A percentile compares a stretch with the other conserved stretches of the same genome.
Evolutionary conservation across 352 stramenopile species (phyloP).

Genomic region (Globisporangium polare): DNA sequence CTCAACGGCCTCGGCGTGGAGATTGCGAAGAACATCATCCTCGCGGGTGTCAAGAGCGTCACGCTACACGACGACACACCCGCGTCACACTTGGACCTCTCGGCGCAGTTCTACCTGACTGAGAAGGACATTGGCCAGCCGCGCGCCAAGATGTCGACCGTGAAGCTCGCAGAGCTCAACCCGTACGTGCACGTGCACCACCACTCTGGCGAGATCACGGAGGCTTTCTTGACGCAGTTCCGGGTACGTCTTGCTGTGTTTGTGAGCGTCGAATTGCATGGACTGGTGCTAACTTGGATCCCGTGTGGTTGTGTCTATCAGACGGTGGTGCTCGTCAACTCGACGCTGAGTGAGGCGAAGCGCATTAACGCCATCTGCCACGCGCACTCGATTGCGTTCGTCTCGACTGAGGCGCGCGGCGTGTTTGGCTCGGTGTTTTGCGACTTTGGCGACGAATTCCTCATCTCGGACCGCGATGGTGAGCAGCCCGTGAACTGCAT

Average conservation of each 20-base stretch:
- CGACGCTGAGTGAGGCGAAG: constrained; percentile 58
- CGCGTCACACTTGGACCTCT: constrained; percentile 85
- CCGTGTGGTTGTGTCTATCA: not conserved
- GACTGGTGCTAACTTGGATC: too few relatives aligned
- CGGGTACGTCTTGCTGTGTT: constrained; percentile 44
- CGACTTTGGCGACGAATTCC: constrained; percentile 96
- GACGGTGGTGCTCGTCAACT: constrained; percentile 82
- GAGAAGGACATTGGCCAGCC: constrained; percentile 83
- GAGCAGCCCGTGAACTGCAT: constrained; percentile 92
- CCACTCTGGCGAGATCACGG: constrained; percentile 62
- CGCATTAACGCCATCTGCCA: constrained; percentile 86
- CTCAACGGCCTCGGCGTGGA: constrained; percentile 95
- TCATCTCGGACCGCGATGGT: constrained; percentile 93
- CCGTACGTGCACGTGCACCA: constrained; percentile 91
- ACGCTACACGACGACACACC: constrained; percentile 92
- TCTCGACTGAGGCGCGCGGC: constrained; percentile 89
- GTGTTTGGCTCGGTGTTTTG: constrained; percentile 97
- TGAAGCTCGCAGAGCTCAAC: constrained; percentile 96
- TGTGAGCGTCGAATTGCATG: too few relatives aligned
- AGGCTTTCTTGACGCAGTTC: constrained; percentile 67
- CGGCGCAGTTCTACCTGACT: constrained; percentile 96
- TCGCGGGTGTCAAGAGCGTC: constrained; percentile 94
- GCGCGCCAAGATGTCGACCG: constrained; percentile 81
- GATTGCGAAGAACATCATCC: constrained; percentile 98
- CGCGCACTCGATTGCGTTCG: constrained; percentile 86